A percentile compares a stretch with the other conserved stretches of the same genome.
phyloP scores from a whole-genome alignment of 768 basidiomycete species.

The Auricularia heimuer region DNA sequence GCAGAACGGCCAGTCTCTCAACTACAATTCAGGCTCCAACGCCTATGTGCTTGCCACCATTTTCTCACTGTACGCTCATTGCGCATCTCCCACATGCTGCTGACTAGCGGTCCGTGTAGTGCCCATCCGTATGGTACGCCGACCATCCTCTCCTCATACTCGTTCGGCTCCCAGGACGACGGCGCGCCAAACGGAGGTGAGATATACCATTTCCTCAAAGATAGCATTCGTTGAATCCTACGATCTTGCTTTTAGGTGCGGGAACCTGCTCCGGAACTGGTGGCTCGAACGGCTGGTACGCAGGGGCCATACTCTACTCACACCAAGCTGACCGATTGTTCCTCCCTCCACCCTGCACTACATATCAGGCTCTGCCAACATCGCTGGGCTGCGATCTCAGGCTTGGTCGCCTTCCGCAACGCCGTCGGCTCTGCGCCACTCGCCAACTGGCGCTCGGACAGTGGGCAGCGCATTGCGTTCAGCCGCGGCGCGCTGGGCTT shows the following conservation, averaged over 20 bases:
- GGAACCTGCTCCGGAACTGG: conserved; percentile 43
- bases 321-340: no score
- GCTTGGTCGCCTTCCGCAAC: conserved; percentile 30
- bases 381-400: conserved; percentile 44
- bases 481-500: conserved; percentile 50
- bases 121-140: conserved; percentile 61
- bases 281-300: conserved; percentile 43
- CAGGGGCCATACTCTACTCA: no score
- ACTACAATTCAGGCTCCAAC: conserved; percentile 52
- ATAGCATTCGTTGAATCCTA: background rate
- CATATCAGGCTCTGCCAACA: conserved; percentile 46
- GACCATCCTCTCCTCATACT: conserved; percentile 50
- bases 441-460: conserved; percentile 49
- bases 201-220: background rate
- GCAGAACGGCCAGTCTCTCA: conserved; percentile 44
- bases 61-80: conserved; percentile 40
- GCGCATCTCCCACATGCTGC: background rate
- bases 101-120: conserved; percentile 6
- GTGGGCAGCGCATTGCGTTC: conserved; percentile 54
- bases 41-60: conserved; percentile 50
- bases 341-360: no score
- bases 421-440: conserved; percentile 26
- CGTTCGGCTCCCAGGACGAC: conserved; percentile 29
- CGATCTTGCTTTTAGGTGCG: conserved; percentile 19
- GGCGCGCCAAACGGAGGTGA: conserved; percentile 53